These are phyloP conservation scores for Pulveroboletus frians DNA, from an alignment of 768 basidiomycete species.

Conservation along the genomic window DNA sequence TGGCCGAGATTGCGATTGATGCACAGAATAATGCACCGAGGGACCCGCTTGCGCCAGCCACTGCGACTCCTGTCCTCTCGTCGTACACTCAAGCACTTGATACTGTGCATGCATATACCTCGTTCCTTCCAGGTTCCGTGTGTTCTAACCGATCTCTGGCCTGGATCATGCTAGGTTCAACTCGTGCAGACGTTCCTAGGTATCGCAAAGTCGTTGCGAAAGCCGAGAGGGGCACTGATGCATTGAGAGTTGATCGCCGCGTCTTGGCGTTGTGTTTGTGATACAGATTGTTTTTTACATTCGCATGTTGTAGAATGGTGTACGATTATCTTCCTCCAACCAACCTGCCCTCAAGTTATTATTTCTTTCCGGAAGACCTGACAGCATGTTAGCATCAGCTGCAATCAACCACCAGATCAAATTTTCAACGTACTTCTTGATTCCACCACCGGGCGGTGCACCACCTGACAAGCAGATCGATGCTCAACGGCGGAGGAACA, in stretches of 20 bases:
- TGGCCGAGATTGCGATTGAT: slow-evolving; percentile 49
- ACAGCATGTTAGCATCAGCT: slow-evolving; percentile 3
- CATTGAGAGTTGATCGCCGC: slow-evolving; percentile 12
- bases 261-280: neutral
- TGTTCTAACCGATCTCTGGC: neutral
- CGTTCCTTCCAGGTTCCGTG: no score
- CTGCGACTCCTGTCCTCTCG: slow-evolving; percentile 35
- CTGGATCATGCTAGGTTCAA: slow-evolving; percentile 36
- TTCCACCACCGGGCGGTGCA: slow-evolving; percentile 57
- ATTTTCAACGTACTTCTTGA: slow-evolving; percentile 70
- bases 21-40: slow-evolving; percentile 41
- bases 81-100: slow-evolving; percentile 48
- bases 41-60: slow-evolving; percentile 34
- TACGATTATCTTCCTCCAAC: neutral
- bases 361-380: slow-evolving; percentile 75
- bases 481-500: slow-evolving; percentile 6
- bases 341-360: slow-evolving; percentile 29
- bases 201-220: slow-evolving; percentile 53
- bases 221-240: slow-evolving; percentile 48
- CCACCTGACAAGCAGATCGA: slow-evolving; percentile 43
- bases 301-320: neutral
- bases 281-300: neutral
- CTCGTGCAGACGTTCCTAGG: slow-evolving; percentile 55
- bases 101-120: slow-evolving; percentile 32
- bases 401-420: neutral